Evolutionary conservation across 192 early-diverging fungal genomes (phyloP), one percentile per base, ranked within the genome.

Genomic region (Spizellomyces punctatus): DNA sequence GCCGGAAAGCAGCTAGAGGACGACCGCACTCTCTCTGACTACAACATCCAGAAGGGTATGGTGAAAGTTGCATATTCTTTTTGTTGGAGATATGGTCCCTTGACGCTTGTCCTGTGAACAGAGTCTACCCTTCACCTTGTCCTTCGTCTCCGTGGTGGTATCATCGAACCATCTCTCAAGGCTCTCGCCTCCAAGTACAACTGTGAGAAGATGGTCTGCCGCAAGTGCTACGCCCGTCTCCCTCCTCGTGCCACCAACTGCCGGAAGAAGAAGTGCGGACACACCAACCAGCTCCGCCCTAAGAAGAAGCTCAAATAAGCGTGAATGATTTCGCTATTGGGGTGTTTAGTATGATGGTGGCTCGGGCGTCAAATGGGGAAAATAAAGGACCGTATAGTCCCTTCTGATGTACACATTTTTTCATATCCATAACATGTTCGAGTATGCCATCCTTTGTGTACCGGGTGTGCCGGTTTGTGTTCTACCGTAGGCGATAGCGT

Each of bases 1-100:
- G 97, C 98, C 81, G 98, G 98, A 75, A 99, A 99, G 91, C 98
- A 99, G 87, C 92, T 99, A 77, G 98, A 99, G 88, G 98, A 99
- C 84, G 95, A 92, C 77, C 93, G 95, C 78, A 92, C 91, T 56
- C 90, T 99, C 27, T 92, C 94, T 68, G 98, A 98, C 90, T 98
- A 99, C 91, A 99, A 98, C 94, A 99, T 99, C 86, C 95, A 98
- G 90, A 99, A 99, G 94, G 71, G 69, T 71, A 14, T 19, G 69
- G 61, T 19, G 55, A 44, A 49, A 12, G n/a, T 9, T 6, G 8
- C 52, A 17, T n/a, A 8, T 58, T 21, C 12, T 7, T 57, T 57
- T 54, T 0, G 10, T 17, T 27, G 14, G 3, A n/a, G 52, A 19
- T 19, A 12, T 54, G 1, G 17, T 19, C 52, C 14, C 52, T n/a